Evolutionary conservation across 805 yeast species (phyloP).

Genomic region (Candida silvatica): DNA sequence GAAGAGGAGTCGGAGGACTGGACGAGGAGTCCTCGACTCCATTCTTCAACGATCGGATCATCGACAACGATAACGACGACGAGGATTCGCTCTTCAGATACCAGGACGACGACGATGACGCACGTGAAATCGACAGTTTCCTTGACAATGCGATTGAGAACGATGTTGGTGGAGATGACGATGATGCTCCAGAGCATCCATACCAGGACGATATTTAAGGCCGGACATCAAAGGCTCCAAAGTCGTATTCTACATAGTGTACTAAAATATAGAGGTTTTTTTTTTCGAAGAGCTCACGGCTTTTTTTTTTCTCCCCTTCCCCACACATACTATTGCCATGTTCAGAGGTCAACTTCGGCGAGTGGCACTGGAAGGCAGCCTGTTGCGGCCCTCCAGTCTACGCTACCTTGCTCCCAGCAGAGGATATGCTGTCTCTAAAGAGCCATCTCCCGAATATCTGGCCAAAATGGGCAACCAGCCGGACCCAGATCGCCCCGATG

Average conservation of each 20-base stretch:
- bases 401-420: too few relatives aligned
- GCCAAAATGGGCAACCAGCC: slow-evolving; percentile 22
- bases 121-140: slow-evolving; percentile 36
- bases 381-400: too few relatives aligned
- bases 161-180: slow-evolving; percentile 24
- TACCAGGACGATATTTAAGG: slow-evolving; percentile 1
- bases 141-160: slow-evolving; percentile 21
- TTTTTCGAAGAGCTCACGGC: too few relatives aligned
- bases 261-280: too few relatives aligned
- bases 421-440: neutral
- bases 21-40: slow-evolving; percentile 5
- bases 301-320: too few relatives aligned
- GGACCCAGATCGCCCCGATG: slow-evolving; percentile 9
- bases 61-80: slow-evolving; percentile 24
- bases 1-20: neutral
- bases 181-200: slow-evolving; percentile 6
- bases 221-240: neutral
- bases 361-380: too few relatives aligned
- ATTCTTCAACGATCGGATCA: slow-evolving; percentile 22
- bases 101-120: slow-evolving; percentile 31
- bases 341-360: neutral
- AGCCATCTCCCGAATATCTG: slow-evolving; percentile 18
- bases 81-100: slow-evolving; percentile 26
- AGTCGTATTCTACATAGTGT: too few relatives aligned
- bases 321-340: too few relatives aligned